Evolutionary conservation across 2,329 filamentous ascomycete species (phyloP).

Genomic region (Westerdykella ornata): DNA sequence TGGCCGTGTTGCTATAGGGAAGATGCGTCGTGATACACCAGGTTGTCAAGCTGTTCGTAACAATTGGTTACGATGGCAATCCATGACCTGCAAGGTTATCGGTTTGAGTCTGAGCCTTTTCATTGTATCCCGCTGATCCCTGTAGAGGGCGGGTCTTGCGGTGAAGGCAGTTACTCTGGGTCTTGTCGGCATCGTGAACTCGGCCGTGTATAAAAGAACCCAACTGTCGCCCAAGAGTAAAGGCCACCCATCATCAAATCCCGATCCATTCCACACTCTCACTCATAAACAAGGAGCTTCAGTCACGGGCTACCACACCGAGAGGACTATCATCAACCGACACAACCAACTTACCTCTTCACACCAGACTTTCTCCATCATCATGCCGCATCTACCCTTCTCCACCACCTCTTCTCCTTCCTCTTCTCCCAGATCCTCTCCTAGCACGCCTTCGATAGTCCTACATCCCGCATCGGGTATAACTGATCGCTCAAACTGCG

Average conservation of each 20-base stretch:
- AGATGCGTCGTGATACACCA: conserved; percentile 15
- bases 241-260: conserved; percentile 19
- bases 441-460: conserved; percentile 34
- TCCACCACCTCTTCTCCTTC: conserved; percentile 30
- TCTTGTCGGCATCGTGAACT: conserved; percentile 10
- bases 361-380: conserved; percentile 11
- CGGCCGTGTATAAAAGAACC: conserved; percentile 26
- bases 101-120: conserved; percentile 22
- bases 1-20: conserved; percentile 20
- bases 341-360: conserved; percentile 14
- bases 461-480: conserved; percentile 37
- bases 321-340: conserved; percentile 30
- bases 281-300: conserved; percentile 14
- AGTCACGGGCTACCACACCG: conserved; percentile 24
- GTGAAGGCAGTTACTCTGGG: conserved; percentile 14
- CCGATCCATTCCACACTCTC: conserved; percentile 5
- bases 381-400: conserved; percentile 36
- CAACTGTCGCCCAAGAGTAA: conserved; percentile 22
- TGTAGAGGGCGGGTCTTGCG: conserved; percentile 26
- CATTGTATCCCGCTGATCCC: conserved; percentile 22
- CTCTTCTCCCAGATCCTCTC: conserved; percentile 27
- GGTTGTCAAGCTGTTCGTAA: conserved; percentile 22
- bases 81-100: conserved; percentile 15
- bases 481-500: conserved; percentile 34
- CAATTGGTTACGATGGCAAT: conserved; percentile 28